Evolutionary conservation across 148 eudicot species (phyloP).

Genomic region (Camellia japonica): DNA sequence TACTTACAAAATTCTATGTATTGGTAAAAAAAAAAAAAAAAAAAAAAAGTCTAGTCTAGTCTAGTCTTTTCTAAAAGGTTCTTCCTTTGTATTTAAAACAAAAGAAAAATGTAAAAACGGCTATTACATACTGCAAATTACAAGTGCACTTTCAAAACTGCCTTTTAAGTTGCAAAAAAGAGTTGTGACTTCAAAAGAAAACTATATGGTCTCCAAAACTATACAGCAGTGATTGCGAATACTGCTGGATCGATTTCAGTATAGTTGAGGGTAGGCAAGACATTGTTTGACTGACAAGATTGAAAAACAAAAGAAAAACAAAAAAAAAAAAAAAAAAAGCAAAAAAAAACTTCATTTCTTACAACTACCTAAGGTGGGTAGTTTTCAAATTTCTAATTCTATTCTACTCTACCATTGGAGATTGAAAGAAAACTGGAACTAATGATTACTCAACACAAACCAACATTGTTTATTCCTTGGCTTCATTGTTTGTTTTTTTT

Average conservation of each 20-base stretch:
- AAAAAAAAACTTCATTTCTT: background rate
- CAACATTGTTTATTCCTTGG: background rate
- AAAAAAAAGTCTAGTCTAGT: no score
- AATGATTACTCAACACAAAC: background rate
- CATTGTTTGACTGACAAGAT: background rate
- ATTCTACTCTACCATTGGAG: background rate
- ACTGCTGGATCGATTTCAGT: background rate
- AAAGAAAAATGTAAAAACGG: background rate
- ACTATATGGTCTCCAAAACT: background rate
- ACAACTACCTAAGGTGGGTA: background rate
- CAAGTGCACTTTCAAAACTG: background rate
- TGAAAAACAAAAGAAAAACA: background rate
- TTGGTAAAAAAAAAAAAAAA: no score
- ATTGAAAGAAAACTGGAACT: no score
- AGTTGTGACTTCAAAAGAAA: background rate
- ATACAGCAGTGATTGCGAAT: background rate
- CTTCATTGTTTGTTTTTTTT: background rate
- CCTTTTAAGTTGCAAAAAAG: background rate
- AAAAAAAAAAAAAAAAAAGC: background rate
- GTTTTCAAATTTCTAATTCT: background rate
- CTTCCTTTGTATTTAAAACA: slow-evolving; percentile 2
- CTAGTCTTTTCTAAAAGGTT: background rate
- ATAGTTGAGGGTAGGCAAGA: background rate
- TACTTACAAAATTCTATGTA: no score
- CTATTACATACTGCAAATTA: slow-evolving; percentile 9